Base-by-base conservation (phyloP, 176 grass and related monocot species). In the Calamus simplicifolius region DNA sequence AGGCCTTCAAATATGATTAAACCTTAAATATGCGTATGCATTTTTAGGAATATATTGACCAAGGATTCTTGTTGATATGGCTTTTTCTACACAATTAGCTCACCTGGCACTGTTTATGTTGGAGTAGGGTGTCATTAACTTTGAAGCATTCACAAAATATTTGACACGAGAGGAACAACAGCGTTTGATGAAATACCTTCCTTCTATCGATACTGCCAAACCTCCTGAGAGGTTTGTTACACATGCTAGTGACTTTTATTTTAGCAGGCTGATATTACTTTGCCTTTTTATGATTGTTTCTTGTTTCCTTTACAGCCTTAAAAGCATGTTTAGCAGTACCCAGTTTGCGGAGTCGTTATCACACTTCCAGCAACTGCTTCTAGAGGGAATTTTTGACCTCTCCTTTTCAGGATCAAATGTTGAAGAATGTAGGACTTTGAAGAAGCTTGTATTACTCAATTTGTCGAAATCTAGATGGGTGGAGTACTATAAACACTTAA, bases 61-160 rank as follows among this genome's bases (percentile, higher is more conserved):
- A 10, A 67, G 48, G 27, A 59, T 21, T 57, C 56, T 18, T 28
- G 55, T 21, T 27, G 56, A 14, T 68, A 57, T 17, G 35, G 13
- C 10, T 43, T 43, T 43, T 43, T 13, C 13, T 43, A 10, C 35
- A 43, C 35, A 43, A 43, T 38, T 7, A 43, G 35, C 35, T 43
- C 7, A 43, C 8, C 8, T 43, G 35, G 35, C 35, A 43, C 18
- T 77, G 19, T 62, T 19, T 77, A 56, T 55, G 25, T 50, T 28
- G 64, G n/a, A 66, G 49, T 67, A 82, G 79, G 66, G 67, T 52
- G 48, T 82, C 21, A 43, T 76, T 30, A 82, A 76, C 68, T 68
- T 56, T 56, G 79, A 82, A 17, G 57, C 13, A 16, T 82, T 72
- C 68, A 60, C 57, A 55, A 82, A 82, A 49, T 61, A 59, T 27